Base-by-base conservation (phyloP, 345 rosid genomes). In the Eucalyptus viminalis region DNA sequence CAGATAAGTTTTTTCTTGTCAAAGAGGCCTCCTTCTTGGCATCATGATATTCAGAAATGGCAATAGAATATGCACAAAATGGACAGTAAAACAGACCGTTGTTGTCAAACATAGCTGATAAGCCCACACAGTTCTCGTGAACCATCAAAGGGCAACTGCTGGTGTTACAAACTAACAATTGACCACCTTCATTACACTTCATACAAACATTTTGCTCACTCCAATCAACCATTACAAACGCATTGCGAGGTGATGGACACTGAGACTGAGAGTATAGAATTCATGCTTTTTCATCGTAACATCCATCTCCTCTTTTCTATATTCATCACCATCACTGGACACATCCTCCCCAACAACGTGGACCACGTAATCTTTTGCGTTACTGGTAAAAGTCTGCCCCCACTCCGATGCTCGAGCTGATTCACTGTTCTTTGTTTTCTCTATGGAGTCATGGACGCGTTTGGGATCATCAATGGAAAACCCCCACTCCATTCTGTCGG, bases 41-140 rank as follows among this genome's bases (percentile, higher is more conserved):
- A 91, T 92, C 91, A 50, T 91, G 89, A 88, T 92, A 93, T 51
- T 93, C 89, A n/a, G 94, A 92, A 86, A 92, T 90, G 19, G 94
- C 92, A 80, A 45, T 86, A 65, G 94, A 90, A 93, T 91, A 93
- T 56, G 93, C 90, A 91, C 97, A 96, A 89, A 93, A 94, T 27
- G 95, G 95, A 86, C 97, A 96, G 89, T 86, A 89, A 88, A 93
- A 95, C 19, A 90, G 89, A 29, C 94, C 94, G 1, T 87, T 88
- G 49, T 90, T 89, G 91, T 93, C 93, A 87, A 92, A 92, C 49
- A 49, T 90, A 34, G 91, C 91, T 15, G 91, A 86, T 40, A 81
- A 92, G 89, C 91, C 94, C 90, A 95, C 88, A 89, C 97, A 96
- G 34, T 89, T 88, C 86, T 92, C 92, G 50, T 95, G 97, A 91